Percentiles rank a stretch among this genome's conserved stretches.
These are phyloP conservation scores for Austroboletus niveus DNA, from an alignment of 1,284 basidiomycete species.

Conservation along the genomic window DNA sequence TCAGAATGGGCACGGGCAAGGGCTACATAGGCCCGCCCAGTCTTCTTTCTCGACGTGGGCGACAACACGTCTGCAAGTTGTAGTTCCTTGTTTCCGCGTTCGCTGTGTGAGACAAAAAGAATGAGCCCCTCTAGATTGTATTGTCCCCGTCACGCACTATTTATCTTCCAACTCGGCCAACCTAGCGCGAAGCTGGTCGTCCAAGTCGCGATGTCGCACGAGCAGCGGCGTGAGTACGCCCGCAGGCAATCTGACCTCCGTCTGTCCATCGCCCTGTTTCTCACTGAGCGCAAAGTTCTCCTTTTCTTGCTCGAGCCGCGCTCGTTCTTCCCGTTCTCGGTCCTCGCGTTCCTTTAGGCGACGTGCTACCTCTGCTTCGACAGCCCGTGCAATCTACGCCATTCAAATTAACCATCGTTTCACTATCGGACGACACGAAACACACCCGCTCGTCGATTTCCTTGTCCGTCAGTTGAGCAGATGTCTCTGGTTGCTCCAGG, in stretches of 20 bases:
- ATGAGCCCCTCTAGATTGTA: slow-evolving; percentile 5
- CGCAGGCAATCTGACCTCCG: slow-evolving; percentile 41
- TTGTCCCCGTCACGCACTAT: slow-evolving; percentile 46
- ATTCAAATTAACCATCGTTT: not conserved
- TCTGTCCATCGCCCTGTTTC: slow-evolving; percentile 15
- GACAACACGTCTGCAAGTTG: slow-evolving; percentile 61
- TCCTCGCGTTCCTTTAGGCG: slow-evolving; percentile 61
- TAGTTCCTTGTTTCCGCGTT: slow-evolving; percentile 56
- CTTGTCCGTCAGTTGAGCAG: slow-evolving; percentile 53
- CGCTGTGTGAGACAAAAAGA: slow-evolving; percentile 35
- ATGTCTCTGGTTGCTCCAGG: slow-evolving; percentile 20
- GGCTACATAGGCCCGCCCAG: slow-evolving; percentile 70
- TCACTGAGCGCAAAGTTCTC: slow-evolving; percentile 25
- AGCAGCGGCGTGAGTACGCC: slow-evolving; percentile 62
- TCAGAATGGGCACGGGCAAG: slow-evolving; percentile 74
- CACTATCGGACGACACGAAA: slow-evolving; percentile 7
- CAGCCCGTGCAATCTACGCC: slow-evolving; percentile 62
- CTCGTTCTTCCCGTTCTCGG: slow-evolving; percentile 38
- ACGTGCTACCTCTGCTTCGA: slow-evolving; percentile 68
- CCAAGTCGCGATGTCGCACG: slow-evolving; percentile 61
- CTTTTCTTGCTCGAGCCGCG: slow-evolving; percentile 39
- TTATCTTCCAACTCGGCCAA: slow-evolving; percentile 68
- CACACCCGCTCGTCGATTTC: slow-evolving; percentile 70
- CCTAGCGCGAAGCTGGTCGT: slow-evolving; percentile 60
- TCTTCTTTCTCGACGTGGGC: slow-evolving; percentile 71